A percentile compares a stretch with the other conserved stretches of the same genome.
phyloP scores from a whole-genome alignment of 1,284 basidiomycete genomes.

The Coriolopsis trogii region DNA sequence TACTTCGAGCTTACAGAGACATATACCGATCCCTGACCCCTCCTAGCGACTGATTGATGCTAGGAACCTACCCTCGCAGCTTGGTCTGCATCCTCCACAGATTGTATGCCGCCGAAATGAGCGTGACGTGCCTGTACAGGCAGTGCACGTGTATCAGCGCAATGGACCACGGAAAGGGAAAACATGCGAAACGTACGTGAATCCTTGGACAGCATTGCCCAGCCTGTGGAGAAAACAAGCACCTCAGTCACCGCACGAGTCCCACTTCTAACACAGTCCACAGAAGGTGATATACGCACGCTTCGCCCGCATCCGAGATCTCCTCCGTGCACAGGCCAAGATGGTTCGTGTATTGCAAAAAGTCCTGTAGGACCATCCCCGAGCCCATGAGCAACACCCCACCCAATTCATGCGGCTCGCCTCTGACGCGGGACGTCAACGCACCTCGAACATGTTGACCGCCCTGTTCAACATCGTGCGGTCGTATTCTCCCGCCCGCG shows the following conservation, averaged over 20 bases:
- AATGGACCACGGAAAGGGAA: too few relatives aligned
- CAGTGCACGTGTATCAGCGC: conserved; percentile 1
- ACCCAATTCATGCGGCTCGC: neutral
- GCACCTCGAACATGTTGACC: conserved; percentile 85
- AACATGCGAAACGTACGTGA: conserved; percentile 59
- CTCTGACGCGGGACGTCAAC: conserved; percentile 26
- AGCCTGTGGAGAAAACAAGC: conserved; percentile 44
- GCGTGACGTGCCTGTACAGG: conserved; percentile 66
- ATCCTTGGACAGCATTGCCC: conserved; percentile 85
- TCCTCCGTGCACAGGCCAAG: conserved; percentile 86
- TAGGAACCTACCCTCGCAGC: neutral
- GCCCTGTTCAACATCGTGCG: conserved; percentile 67
- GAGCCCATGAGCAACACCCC: neutral
- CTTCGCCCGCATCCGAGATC: conserved; percentile 79
- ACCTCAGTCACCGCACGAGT: neutral
- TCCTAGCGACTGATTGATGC: too few relatives aligned
- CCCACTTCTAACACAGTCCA: neutral
- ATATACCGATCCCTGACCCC: too few relatives aligned
- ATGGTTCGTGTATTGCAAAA: conserved; percentile 83
- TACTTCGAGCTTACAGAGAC: too few relatives aligned
- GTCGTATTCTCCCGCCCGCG: conserved; percentile 82
- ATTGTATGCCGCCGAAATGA: conserved; percentile 83
- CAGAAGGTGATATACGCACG: conserved; percentile 42
- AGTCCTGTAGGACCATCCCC: conserved; percentile 50
- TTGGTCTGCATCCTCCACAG: conserved; percentile 60